Evolutionary conservation across 1,139 yeast species (phyloP).

Genomic region (Insectozyma bohioensis): DNA sequence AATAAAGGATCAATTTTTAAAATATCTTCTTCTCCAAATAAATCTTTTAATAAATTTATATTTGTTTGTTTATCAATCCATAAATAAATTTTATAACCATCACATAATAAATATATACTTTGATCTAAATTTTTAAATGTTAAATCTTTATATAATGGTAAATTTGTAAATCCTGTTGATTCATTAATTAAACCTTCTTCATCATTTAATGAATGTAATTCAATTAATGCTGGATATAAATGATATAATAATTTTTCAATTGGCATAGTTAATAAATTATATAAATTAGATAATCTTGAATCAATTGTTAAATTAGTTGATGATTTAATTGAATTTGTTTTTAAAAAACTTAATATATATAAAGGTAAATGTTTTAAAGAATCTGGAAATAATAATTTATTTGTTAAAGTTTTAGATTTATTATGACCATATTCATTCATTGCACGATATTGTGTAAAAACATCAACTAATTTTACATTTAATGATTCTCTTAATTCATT

Average conservation of each 20-base stretch:
- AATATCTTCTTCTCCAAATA: constrained; percentile 60
- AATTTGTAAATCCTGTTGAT: constrained; percentile 46
- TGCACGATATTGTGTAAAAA: constrained; percentile 75
- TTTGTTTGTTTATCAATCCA: constrained; percentile 77
- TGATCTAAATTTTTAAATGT: constrained; percentile 53
- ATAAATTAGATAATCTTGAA: constrained; percentile 58
- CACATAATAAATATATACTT: constrained; percentile 77
- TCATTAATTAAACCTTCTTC: constrained; percentile 47
- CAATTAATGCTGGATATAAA: constrained; percentile 80
- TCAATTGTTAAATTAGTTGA: constrained; percentile 49
- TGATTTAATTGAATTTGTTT: constrained; percentile 61
- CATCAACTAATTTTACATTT: constrained; percentile 63
- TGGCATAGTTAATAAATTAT: constrained; percentile 55
- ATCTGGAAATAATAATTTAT: constrained; percentile 80
- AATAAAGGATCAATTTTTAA: constrained; percentile 49
- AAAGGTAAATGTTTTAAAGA: constrained; percentile 73
- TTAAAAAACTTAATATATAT: constrained; percentile 67
- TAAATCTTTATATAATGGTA: constrained; percentile 51
- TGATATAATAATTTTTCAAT: constrained; percentile 60
- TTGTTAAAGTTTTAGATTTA: constrained; percentile 49
- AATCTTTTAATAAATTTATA: constrained; percentile 64
- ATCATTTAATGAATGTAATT: constrained; percentile 64
- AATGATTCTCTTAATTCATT: constrained; percentile 63
- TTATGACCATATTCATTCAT: constrained; percentile 50
- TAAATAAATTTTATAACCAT: constrained; percentile 61